Evolutionary conservation across 352 stramenopile genomes (phyloP), one percentile per base, ranked within the genome.

Genomic region (Phytophthora agathidicida): DNA sequence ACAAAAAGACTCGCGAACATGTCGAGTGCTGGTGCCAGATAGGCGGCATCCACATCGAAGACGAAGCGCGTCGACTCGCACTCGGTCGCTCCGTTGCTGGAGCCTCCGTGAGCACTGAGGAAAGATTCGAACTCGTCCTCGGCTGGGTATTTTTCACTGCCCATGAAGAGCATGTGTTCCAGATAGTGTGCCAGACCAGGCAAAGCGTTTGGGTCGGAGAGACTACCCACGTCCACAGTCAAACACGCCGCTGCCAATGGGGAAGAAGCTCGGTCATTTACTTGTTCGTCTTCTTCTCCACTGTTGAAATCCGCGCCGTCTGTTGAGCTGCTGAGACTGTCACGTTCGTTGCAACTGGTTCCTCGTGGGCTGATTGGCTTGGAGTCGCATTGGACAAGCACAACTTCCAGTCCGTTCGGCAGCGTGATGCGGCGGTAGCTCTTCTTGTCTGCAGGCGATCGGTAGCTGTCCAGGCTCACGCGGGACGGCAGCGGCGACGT

Each of bases 161-260:
- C 92, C 86, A 98, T 93, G 65, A 98, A 98, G 2, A 97, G 65
- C 92, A 98, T 97, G 75, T 98, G 92, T 68, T 98, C 90, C 17
- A 97, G 71, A 52, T 91, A 96, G 52, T 96, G 88, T 7, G 86
- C 86, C 7, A 91, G 58, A 3, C 85, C 89, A 11, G 72, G 75
- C 10, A 94, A 36, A 7, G 74, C 51, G 30, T 72, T 32, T 1
- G 85, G 80, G 26, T 96, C 86, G 1, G 67, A 7, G 53, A 89
- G 73, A 55, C 76, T 88, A 6, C 81, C 81, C 1, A 88, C 73
- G 23, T 71, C 60, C 8, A 91, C 81, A 14, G 81, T 66, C 47
- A 91, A 44, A 56, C 77, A 88, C 22, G 75, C 81, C 9, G 68
- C 79, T 7, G 79, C 76, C 24, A 72, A 55, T 57, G 74, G 17